phyloP scores from a whole-genome alignment of 2,329 filamentous ascomycete genomes.

The Nemania bipapillata region DNA sequence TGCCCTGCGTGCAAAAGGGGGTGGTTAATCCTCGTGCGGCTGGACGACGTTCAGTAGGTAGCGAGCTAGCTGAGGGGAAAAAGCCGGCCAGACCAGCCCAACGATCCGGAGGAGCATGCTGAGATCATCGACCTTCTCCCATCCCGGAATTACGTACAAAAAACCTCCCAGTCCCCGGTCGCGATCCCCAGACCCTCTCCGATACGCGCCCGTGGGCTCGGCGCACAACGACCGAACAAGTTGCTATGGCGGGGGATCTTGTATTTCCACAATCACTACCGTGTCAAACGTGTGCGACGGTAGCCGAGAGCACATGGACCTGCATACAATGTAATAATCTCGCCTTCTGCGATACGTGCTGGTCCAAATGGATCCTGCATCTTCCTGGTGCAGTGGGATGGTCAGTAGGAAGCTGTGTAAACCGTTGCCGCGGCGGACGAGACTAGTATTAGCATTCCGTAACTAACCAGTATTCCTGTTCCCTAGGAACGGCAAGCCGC shows the following conservation, averaged over 20 bases:
- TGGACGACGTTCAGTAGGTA: slow-evolving; percentile 22
- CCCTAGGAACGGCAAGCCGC: slow-evolving; percentile 50
- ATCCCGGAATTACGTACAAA: slow-evolving; percentile 37
- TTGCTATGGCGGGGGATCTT: slow-evolving; percentile 33
- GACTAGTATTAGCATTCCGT: not conserved
- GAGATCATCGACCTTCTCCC: slow-evolving; percentile 27
- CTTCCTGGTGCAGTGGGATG: slow-evolving; percentile 48
- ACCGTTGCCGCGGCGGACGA: not conserved
- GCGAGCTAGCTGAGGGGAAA: slow-evolving; percentile 29
- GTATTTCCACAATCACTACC: slow-evolving; percentile 42
- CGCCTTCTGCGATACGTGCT: slow-evolving; percentile 49
- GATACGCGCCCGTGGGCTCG: slow-evolving; percentile 29
- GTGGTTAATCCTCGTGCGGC: slow-evolving; percentile 31
- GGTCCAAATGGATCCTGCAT: slow-evolving; percentile 50
- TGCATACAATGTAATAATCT: slow-evolving; percentile 52
- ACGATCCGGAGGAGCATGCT: slow-evolving; percentile 17
- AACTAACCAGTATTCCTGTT: slow-evolving; percentile 39
- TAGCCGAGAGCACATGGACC: slow-evolving; percentile 46
- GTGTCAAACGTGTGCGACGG: slow-evolving; percentile 49
- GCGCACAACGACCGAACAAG: slow-evolving; percentile 21
- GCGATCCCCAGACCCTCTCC: slow-evolving; percentile 21
- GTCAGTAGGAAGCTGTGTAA: slow-evolving; percentile 40
- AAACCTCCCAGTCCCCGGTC: slow-evolving; percentile 29
- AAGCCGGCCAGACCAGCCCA: slow-evolving; percentile 10
- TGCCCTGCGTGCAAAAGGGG: slow-evolving; percentile 22